These are phyloP conservation scores for Rhodotorula sp. DNA, from an alignment of 1,284 basidiomycete genomes.

Conservation along the genomic window DNA sequence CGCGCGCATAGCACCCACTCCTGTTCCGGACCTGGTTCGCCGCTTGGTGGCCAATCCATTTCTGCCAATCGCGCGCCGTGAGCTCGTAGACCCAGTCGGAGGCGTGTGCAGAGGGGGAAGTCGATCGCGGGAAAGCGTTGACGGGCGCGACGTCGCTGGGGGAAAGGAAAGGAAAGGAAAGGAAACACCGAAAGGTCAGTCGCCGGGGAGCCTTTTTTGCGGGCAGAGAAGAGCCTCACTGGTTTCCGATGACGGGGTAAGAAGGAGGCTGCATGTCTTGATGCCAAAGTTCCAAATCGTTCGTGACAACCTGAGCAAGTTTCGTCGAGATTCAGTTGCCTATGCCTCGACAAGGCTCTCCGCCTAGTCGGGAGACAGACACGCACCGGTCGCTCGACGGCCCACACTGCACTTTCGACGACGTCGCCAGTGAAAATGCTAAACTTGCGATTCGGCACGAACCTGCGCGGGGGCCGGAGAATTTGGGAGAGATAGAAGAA, in stretches of 20 bases:
- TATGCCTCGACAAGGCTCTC: too few relatives aligned
- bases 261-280: constrained; percentile 40
- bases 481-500: neutral
- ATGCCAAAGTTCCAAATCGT: constrained; percentile 33
- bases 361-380: too few relatives aligned
- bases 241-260: constrained; percentile 46
- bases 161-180: too few relatives aligned
- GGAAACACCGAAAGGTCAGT: too few relatives aligned
- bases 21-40: constrained; percentile 17
- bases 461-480: constrained; percentile 10
- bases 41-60: constrained; percentile 42
- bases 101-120: constrained; percentile 15
- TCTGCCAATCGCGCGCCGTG: constrained; percentile 37
- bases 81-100: constrained; percentile 44
- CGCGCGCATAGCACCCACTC: constrained; percentile 41
- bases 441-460: constrained; percentile 53
- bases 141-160: constrained; percentile 47
- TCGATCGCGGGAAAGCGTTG: constrained; percentile 46
- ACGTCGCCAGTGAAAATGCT: constrained; percentile 65
- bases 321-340: neutral
- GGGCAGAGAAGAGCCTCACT: constrained; percentile 19
- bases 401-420: constrained; percentile 56
- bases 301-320: neutral
- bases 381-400: constrained; percentile 34
- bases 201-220: neutral